Evolutionary conservation across 768 basidiomycete genomes (phyloP), one percentile per base, ranked within the genome.

Genomic region (Leccinum subgranulosum): DNA sequence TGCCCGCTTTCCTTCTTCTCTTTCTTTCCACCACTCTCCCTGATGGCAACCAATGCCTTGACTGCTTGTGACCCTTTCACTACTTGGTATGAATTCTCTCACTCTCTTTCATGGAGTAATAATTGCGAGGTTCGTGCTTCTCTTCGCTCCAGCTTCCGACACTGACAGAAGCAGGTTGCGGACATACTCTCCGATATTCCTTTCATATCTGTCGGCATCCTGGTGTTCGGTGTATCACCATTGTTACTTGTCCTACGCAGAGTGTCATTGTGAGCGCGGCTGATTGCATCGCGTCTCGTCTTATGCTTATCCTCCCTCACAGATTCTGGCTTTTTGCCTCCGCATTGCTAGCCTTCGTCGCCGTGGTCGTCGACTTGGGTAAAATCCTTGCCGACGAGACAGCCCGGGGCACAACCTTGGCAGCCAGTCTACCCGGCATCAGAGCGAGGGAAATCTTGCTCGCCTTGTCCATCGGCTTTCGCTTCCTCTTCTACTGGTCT

Each of bases 401-500:
- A n/a, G 60, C 59, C 23, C 63, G 68, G 36, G 64, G 64, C 14
- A 59, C 67, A 52, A 62, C 48, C 69, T 66, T 39, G 54, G 7
- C 34, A 11, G 41, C 47, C n/a, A 58, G 41, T 39, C 34, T 77
- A 73, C 14, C 74, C 27, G 27, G 84, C 36, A 71, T 81, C 31
- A 76, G 75, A 52, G 70, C 80, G 5, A 83, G 88, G 36, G 90
- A 90, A 67, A 73, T 85, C 28, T 73, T 79, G 50, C 76, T 85
- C 57, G 75, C 84, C 11, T 62, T 88, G 21, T 81, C 87, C 10
- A 67, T 80, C 45, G 84, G 84, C 5, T 73, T 83, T 45, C 79
- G 85, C 36, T 84, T 84, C 64, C 65, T 90, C 15, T 90, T 84
- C 65, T 84, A 84, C 60, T 92, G 90, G 90, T 73, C 72, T 39